Conservation (phyloP, 257 asterid species). For the Solanum megistacrolobum region DNA sequence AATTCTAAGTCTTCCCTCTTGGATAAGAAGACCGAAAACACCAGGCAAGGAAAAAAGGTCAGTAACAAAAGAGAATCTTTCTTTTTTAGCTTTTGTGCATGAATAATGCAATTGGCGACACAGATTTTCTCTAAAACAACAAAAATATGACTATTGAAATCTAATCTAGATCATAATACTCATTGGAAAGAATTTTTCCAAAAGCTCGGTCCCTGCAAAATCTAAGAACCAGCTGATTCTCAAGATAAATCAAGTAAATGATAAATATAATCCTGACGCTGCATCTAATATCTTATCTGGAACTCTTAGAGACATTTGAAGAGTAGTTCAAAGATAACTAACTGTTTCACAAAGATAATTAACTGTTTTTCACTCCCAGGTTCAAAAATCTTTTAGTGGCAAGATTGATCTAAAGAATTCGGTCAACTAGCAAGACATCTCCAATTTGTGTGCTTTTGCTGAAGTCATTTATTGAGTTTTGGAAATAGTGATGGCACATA, state of each 20-base stretch:
- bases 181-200: neutral
- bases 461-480: neutral
- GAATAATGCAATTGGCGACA: neutral
- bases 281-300: neutral
- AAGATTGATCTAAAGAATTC: neutral
- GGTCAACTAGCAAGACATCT: neutral
- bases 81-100: neutral
- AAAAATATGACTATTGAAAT: neutral
- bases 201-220: neutral
- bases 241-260: neutral
- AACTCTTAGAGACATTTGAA: neutral
- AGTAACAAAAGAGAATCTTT: neutral
- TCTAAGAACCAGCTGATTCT: neutral
- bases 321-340: neutral
- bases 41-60: neutral
- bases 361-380: neutral
- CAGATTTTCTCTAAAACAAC: neutral
- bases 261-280: neutral
- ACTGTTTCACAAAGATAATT: neutral
- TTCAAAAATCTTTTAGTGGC: neutral
- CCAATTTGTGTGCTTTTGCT: neutral
- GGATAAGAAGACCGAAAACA: slow-evolving; percentile 4
- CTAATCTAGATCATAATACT: neutral
- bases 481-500: neutral
- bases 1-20: neutral